phyloP scores from a whole-genome alignment of 1,284 basidiomycete species.

The Sutorius eximius region DNA sequence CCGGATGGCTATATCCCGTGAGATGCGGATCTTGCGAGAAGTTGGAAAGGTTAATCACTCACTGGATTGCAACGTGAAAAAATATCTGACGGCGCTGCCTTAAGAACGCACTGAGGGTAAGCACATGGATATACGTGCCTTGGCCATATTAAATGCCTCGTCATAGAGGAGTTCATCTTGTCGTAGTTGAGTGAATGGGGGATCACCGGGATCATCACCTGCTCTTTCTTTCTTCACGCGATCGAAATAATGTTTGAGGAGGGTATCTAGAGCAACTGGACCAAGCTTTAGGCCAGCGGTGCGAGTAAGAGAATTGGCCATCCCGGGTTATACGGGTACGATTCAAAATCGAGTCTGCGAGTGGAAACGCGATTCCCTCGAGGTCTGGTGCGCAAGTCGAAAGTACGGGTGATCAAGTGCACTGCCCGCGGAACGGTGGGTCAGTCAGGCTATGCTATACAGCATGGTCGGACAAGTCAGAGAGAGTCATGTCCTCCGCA shows the following conservation, averaged over 20 bases:
- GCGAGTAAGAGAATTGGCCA: conserved; percentile 55
- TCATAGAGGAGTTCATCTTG: conserved; percentile 83
- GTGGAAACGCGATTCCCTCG: not conserved
- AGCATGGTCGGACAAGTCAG: no score
- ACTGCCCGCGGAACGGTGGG: not conserved
- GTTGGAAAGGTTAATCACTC: conserved; percentile 22
- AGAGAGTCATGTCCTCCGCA: no score
- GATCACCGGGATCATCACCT: conserved; percentile 13
- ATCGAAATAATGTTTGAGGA: conserved; percentile 82
- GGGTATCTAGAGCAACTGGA: conserved; percentile 74
- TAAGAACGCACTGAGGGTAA: not conserved
- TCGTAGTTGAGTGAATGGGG: conserved; percentile 48
- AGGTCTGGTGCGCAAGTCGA: not conserved
- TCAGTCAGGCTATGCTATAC: not conserved
- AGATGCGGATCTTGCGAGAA: not conserved
- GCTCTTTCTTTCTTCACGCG: conserved; percentile 50
- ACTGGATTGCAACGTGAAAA: conserved; percentile 56
- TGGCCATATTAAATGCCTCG: conserved; percentile 77
- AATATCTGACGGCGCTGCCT: conserved; percentile 46
- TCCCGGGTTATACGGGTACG: conserved; percentile 8
- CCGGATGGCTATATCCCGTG: conserved; percentile 57
- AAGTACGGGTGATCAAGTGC: not conserved
- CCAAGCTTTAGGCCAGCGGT: conserved; percentile 66
- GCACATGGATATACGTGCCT: conserved; percentile 47
- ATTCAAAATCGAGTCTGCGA: not conserved